Conservation (phyloP, 2,329 filamentous ascomycete species). For the Diaporthe humulicola region DNA sequence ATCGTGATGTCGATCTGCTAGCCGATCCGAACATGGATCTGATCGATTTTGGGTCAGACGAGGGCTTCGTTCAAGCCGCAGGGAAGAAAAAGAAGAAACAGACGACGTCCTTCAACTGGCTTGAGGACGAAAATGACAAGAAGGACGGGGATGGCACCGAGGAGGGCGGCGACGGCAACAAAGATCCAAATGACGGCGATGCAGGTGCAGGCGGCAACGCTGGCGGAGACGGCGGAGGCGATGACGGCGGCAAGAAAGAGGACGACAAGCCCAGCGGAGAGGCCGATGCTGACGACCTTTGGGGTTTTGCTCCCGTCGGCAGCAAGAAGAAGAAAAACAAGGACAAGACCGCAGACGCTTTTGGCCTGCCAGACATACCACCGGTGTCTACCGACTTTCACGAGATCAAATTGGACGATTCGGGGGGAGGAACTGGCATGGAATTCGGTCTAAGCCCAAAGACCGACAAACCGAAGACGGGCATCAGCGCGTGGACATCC, state of each 20-base stretch:
- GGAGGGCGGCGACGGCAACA: slow-evolving; percentile 51
- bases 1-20: slow-evolving; percentile 54
- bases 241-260: slow-evolving; percentile 49
- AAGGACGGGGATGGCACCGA: slow-evolving; percentile 54
- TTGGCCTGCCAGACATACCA: slow-evolving; percentile 43
- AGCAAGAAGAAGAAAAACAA: slow-evolving; percentile 71
- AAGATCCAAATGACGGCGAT: slow-evolving; percentile 51
- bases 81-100: slow-evolving; percentile 71
- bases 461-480: slow-evolving; percentile 37
- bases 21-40: slow-evolving; percentile 59
- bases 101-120: slow-evolving; percentile 56
- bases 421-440: slow-evolving; percentile 53
- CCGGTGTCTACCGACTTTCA: slow-evolving; percentile 64
- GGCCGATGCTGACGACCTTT: slow-evolving; percentile 60
- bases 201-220: slow-evolving; percentile 46
- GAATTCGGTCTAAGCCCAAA: slow-evolving; percentile 64
- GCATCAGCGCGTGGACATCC: slow-evolving; percentile 71
- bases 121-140: slow-evolving; percentile 60
- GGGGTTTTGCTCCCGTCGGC: slow-evolving; percentile 60
- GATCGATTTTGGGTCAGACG: slow-evolving; percentile 70
- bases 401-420: slow-evolving; percentile 76
- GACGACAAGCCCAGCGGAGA: slow-evolving; percentile 49
- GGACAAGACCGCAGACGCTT: slow-evolving; percentile 44
- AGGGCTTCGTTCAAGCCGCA: slow-evolving; percentile 66
- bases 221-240: slow-evolving; percentile 55